These are phyloP conservation scores for Cardamine occulta DNA, from an alignment of 345 rosid species.

Conservation along the genomic window DNA sequence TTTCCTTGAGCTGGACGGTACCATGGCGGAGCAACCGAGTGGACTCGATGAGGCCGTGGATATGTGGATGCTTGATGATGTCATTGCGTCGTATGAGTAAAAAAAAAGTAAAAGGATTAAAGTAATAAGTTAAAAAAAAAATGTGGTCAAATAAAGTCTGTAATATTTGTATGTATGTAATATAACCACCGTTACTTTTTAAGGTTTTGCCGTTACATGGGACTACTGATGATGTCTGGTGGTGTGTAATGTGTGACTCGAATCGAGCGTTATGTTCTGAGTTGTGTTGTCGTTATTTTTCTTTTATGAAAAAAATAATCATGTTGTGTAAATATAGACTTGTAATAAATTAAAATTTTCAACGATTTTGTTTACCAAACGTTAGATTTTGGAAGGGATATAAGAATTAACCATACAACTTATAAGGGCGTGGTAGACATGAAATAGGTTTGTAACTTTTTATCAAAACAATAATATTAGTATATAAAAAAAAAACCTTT, in stretches of 20 bases:
- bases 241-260: constrained; percentile 2
- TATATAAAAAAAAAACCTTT: not conserved
- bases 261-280: constrained; percentile 15
- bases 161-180: not conserved
- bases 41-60: constrained; percentile 44
- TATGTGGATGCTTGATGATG: constrained; percentile 77
- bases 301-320: not conserved
- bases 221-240: not conserved
- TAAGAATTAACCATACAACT: not conserved
- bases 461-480: not conserved
- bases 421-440: not conserved
- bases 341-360: not conserved
- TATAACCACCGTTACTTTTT: constrained; percentile 11
- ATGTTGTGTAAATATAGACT: not conserved
- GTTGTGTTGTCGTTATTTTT: constrained; percentile 5
- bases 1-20: constrained; percentile 59
- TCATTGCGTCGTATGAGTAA: constrained; percentile 43
- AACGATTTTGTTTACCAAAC: not conserved
- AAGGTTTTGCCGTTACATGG: not conserved
- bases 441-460: not conserved
- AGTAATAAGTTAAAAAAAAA: not conserved
- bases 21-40: constrained; percentile 39
- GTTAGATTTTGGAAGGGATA: not conserved
- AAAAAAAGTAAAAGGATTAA: not conserved
- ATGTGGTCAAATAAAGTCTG: constrained; percentile 1